phyloP scores from a whole-genome alignment of 176 grass and related monocot species.

The Juncus effusus region DNA sequence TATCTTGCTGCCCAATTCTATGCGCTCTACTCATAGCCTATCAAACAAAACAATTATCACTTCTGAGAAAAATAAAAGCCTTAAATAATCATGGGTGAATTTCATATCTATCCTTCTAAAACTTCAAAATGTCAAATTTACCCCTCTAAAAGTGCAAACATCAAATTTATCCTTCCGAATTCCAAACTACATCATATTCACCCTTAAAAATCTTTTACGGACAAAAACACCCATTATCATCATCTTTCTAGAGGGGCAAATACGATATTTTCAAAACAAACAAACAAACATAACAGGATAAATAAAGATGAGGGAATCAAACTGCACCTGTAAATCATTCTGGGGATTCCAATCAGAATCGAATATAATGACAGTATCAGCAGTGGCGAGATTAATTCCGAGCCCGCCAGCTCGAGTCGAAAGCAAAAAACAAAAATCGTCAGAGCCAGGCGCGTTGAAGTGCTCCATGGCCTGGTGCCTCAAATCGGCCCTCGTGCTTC shows the following conservation, averaged over 20 bases:
- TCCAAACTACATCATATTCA: too few species aligned
- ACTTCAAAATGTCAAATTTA: too few species aligned
- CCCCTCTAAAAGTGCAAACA: too few species aligned
- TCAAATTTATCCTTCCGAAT: too few species aligned
- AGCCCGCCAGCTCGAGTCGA: slow-evolving; percentile 97
- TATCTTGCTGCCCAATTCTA: slow-evolving; percentile 97
- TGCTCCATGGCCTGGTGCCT: slow-evolving; percentile 99
- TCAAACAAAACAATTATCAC: slow-evolving; percentile 1
- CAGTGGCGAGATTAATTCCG: slow-evolving; percentile 99
- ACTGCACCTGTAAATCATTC: slow-evolving; percentile 90
- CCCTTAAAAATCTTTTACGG: too few species aligned
- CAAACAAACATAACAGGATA: neutral
- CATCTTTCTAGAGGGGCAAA: neutral
- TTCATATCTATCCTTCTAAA: too few species aligned
- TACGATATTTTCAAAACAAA: neutral
- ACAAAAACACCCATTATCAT: too few species aligned
- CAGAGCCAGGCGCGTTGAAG: slow-evolving; percentile 98
- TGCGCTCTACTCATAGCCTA: slow-evolving; percentile 99
- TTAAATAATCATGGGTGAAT: neutral
- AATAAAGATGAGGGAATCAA: neutral
- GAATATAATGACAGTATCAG: slow-evolving; percentile 97
- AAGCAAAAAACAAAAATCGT: slow-evolving; percentile 96
- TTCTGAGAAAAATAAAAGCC: neutral
- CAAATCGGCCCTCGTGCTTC: slow-evolving; percentile 94
- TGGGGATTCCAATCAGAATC: slow-evolving; percentile 99